Base-by-base conservation (phyloP, 2,329 filamentous ascomycete species). In the Beauveria sp. region DNA sequence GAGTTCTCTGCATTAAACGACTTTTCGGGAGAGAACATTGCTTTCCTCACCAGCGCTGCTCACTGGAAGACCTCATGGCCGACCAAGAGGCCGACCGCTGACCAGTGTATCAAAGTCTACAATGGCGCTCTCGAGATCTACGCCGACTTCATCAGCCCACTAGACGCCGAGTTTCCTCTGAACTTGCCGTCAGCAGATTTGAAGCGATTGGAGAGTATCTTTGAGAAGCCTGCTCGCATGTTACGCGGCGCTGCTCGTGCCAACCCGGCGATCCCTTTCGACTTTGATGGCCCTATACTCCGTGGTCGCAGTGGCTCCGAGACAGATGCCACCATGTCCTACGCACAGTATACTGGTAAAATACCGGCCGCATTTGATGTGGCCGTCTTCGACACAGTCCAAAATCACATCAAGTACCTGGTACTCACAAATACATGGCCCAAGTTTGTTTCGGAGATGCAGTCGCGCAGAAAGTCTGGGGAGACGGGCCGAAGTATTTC, bases 21-120 rank as follows among this genome's bases (percentile, higher is more conserved):
- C 64, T 83, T 85, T 67, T 83, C 81, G 0, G 81, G 81, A 12
- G 82, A 85, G 68, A 85, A 85, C 66, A 80, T 85, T 65, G 76
- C 81, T 34, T 85, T 85, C 71, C 73, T 85, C 1, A 77, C 74
- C 24, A 73, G 74, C 43, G 75, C 83, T 26, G 69, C 73, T 14
- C 73, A 75, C 60, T 84, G 79, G 77, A 80, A 79, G 61, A 52
- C 58, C 2, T 38, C 55, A 14, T 52, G 55, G 53, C 34, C 54
- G 6, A 42, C 34, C 9, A 45, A 42, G 16, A 48, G 55, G 31
- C 50, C 16, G 5, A 51, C 50, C 12, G 45, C 51, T 3, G 56
- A 60, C 6, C 40, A 52, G 28, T 61, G 12, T 7, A 38, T 61
- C 10, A 46, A 57, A 20, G 57, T 49, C 16, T 83, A 78, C 68